Percentiles rank a stretch among this genome's conserved stretches.
These are phyloP conservation scores for Trichoderma asperelloides DNA, from an alignment of 495 filamentous ascomycete genomes.

Conservation along the genomic window DNA sequence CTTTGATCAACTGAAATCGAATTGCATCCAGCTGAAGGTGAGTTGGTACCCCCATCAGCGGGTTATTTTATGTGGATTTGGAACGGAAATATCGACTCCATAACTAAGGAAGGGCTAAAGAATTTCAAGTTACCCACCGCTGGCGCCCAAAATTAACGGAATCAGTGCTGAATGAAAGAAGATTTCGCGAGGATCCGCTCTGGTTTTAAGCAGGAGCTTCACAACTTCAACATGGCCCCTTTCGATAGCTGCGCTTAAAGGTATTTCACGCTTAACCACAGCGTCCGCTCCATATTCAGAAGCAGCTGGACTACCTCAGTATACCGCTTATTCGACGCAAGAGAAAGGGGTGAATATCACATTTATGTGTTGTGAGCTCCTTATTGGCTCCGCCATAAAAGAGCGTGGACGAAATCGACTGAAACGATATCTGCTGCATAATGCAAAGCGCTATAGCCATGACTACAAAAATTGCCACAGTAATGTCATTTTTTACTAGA, in stretches of 20 bases:
- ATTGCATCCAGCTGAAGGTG: neutral
- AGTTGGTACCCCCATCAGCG: neutral
- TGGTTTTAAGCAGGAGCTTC: neutral
- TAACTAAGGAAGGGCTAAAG: constrained; percentile 14
- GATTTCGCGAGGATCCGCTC: neutral
- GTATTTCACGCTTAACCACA: no score
- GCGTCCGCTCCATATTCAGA: neutral
- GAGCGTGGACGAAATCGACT: constrained; percentile 8
- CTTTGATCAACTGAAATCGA: neutral
- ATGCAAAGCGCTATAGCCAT: constrained; percentile 12
- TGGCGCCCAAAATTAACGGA: constrained; percentile 11
- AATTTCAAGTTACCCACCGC: constrained; percentile 14
- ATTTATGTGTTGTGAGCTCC: neutral
- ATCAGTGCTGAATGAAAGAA: neutral
- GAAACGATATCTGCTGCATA: constrained; percentile 10
- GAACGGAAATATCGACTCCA: constrained; percentile 15
- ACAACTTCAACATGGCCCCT: neutral
- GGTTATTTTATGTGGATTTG: neutral
- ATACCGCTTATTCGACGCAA: neutral
- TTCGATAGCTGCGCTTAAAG: neutral
- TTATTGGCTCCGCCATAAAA: constrained; percentile 11
- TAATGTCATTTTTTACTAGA: constrained; percentile 14
- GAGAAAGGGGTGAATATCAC: neutral
- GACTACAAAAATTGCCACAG: no score
- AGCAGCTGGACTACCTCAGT: neutral